Percentiles rank a stretch among this genome's conserved stretches.
These are phyloP conservation scores for Zygosaccharomyces sapae DNA, from an alignment of 1,139 yeast genomes.

Conservation along the genomic window DNA sequence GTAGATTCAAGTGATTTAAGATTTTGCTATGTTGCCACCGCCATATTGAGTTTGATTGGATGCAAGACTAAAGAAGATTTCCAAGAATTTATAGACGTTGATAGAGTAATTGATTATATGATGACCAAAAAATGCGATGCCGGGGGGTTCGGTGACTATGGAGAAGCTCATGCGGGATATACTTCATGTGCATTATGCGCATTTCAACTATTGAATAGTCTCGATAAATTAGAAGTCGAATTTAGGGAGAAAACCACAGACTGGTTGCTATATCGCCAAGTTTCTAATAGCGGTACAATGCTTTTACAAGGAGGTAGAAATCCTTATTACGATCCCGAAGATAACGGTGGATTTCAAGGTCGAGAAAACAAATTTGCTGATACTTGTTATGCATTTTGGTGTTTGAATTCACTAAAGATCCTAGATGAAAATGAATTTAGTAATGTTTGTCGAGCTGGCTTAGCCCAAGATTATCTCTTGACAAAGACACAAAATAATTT, in stretches of 20 bases:
- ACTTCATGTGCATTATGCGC: conserved; percentile 82
- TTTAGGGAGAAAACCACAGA: conserved; percentile 40
- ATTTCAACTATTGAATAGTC: conserved; percentile 43
- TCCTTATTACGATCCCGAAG: conserved; percentile 32
- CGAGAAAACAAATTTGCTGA: conserved; percentile 80
- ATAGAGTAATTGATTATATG: conserved; percentile 42
- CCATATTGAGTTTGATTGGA: conserved; percentile 54
- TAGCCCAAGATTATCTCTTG: conserved; percentile 49
- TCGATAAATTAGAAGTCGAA: conserved; percentile 24
- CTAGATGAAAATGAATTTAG: conserved; percentile 22
- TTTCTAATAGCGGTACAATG: conserved; percentile 31
- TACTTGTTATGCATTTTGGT: conserved; percentile 94
- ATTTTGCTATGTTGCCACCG: conserved; percentile 68
- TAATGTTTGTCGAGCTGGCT: conserved; percentile 39
- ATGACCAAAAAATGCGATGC: conserved; percentile 44
- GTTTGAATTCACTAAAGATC: conserved; percentile 54
- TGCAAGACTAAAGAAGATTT: conserved; percentile 24
- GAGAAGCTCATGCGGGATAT: conserved; percentile 84
- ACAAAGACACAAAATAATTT: conserved; percentile 55
- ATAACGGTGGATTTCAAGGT: conserved; percentile 83
- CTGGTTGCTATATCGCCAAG: conserved; percentile 67
- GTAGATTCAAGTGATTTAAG: conserved; percentile 71
- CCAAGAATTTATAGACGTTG: conserved; percentile 44
- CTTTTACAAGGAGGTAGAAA: conserved; percentile 33
- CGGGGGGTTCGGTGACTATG: conserved; percentile 65